Evolutionary conservation across 2,329 filamentous ascomycete species (phyloP).

Genomic region (Eurotiales sp.): DNA sequence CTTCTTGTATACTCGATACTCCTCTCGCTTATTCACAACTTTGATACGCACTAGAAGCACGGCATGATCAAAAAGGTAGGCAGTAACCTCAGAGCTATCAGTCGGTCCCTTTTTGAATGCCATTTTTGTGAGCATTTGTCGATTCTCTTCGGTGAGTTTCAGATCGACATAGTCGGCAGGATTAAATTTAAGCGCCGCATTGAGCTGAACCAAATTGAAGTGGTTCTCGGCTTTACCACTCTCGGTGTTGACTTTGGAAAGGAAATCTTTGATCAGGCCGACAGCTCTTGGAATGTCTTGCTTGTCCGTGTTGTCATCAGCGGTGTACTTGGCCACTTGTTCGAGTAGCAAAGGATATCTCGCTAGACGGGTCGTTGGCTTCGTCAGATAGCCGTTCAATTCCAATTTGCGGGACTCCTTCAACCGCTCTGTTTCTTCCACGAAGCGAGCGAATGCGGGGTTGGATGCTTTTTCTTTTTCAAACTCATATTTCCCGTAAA

Average conservation of each 20-base stretch:
- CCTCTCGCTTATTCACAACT: constrained; percentile 86
- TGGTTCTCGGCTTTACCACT: constrained; percentile 97
- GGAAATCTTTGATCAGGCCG: constrained; percentile 76
- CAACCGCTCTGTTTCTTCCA: constrained; percentile 91
- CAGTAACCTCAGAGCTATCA: constrained; percentile 84
- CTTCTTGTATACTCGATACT: constrained; percentile 90
- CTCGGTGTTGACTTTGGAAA: constrained; percentile 86
- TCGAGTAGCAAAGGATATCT: constrained; percentile 90
- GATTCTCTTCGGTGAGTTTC: constrained; percentile 87
- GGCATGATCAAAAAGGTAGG: constrained; percentile 94
- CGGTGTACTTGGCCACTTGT: constrained; percentile 86
- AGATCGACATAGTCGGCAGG: constrained; percentile 88
- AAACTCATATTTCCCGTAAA: constrained; percentile 97
- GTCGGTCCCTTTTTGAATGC: constrained; percentile 88
- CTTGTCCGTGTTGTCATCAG: constrained; percentile 83
- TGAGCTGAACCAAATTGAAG: constrained; percentile 89
- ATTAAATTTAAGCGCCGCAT: constrained; percentile 86
- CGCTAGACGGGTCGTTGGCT: constrained; percentile 91
- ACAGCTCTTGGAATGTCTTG: constrained; percentile 89
- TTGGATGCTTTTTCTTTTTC: constrained; percentile 92
- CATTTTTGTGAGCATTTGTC: constrained; percentile 91
- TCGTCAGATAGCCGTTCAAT: constrained; percentile 94
- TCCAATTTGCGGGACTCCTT: constrained; percentile 97
- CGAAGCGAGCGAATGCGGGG: constrained; percentile 79
- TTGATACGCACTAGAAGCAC: constrained; percentile 89